A percentile compares a stretch with the other conserved stretches of the same genome.
Evolutionary conservation across 176 grass and related monocot species (phyloP).

Genomic region (Cocos nucifera): DNA sequence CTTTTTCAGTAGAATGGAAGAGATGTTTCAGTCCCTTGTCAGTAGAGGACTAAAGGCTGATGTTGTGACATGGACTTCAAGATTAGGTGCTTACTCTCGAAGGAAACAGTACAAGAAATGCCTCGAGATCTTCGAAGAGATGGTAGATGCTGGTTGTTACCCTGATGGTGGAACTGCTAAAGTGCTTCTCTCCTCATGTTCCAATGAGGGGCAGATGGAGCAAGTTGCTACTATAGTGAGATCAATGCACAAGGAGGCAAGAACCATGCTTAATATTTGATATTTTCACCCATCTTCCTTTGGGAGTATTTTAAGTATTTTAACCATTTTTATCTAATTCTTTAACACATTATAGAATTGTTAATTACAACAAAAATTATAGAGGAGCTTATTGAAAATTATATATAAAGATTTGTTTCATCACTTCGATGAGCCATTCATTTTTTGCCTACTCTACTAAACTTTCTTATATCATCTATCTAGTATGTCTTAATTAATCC

Average conservation of each 20-base stretch:
- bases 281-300: not conserved
- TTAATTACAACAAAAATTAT: no score
- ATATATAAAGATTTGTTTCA: no score
- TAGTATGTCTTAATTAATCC: no score
- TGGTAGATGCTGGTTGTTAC: conserved; percentile 81
- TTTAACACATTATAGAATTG: no score
- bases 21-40: conserved; percentile 30
- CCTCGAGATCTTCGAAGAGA: conserved; percentile 80
- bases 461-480: no score
- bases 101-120: conserved; percentile 67
- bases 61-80: conserved; percentile 79
- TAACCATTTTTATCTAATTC: no score
- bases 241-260: conserved; percentile 81
- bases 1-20: conserved; percentile 76
- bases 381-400: no score
- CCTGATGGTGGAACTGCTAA: conserved; percentile 78
- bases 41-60: conserved; percentile 47
- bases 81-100: conserved; percentile 63
- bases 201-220: conserved; percentile 57
- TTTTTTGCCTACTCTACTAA: no score
- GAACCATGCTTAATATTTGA: conserved; percentile 35
- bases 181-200: conserved; percentile 75
- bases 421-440: no score
- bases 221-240: conserved; percentile 64
- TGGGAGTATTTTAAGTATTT: no score